These are phyloP conservation scores for Podaxis mareebaensis DNA, from an alignment of 768 basidiomycete genomes.

Conservation along the genomic window DNA sequence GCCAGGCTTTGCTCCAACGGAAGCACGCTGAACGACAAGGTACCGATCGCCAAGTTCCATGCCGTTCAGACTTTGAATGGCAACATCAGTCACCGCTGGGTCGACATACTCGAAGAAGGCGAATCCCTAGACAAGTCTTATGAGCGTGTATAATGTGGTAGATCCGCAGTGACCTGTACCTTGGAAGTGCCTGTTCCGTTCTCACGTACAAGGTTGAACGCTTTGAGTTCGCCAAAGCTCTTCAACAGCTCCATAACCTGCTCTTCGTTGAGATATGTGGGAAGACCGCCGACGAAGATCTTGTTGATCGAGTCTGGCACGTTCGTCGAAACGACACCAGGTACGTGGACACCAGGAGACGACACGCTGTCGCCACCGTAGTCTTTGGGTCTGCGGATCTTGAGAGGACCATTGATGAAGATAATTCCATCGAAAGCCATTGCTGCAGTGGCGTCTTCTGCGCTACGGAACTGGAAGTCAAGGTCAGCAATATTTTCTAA, in stretches of 20 bases:
- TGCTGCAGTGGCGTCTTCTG: conserved; percentile 94
- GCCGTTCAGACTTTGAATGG: conserved; percentile 93
- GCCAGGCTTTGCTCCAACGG: conserved; percentile 85
- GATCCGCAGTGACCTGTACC: conserved; percentile 40
- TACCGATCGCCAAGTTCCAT: conserved; percentile 97
- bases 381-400: conserved; percentile 97
- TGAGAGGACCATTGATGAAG: conserved; percentile 92
- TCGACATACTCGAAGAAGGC: conserved; percentile 99
- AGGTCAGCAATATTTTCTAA: conserved; percentile 14
- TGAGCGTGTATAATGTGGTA: neutral
- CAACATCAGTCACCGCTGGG: conserved; percentile 84
- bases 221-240: conserved; percentile 95
- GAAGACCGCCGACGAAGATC: conserved; percentile 95
- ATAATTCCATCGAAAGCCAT: conserved; percentile 98
- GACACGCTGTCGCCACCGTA: conserved; percentile 80
- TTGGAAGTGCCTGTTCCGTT: conserved; percentile 87
- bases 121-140: conserved; percentile 69
- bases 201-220: conserved; percentile 98
- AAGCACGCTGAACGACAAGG: conserved; percentile 95
- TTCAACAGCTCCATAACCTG: conserved; percentile 98
- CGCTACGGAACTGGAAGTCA: conserved; percentile 84
- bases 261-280: conserved; percentile 94
- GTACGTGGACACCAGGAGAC: conserved; percentile 75
- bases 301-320: conserved; percentile 98
- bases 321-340: conserved; percentile 94